Percentiles rank a stretch among this genome's conserved stretches.
Evolutionary conservation across 2,329 filamentous ascomycete genomes (phyloP).

Genomic region (Ceratocystis albifundus): DNA sequence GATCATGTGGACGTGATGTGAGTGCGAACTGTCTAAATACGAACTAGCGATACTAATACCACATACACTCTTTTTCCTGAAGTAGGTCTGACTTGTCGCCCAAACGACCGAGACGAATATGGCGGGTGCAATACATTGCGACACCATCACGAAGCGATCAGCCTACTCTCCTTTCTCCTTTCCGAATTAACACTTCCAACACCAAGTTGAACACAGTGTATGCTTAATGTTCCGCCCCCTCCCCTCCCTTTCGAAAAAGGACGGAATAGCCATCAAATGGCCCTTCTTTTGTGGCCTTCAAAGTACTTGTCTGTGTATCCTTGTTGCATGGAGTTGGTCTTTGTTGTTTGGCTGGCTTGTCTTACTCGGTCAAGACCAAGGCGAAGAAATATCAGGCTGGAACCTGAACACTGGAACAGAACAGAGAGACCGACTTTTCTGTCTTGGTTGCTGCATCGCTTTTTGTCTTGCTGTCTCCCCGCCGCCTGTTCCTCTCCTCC

Average conservation of each 20-base stretch:
- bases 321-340: background rate
- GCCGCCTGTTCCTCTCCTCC: background rate
- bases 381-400: background rate
- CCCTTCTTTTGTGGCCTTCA: background rate
- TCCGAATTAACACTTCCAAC: background rate
- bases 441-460: background rate
- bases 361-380: background rate
- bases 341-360: conserved; percentile 2
- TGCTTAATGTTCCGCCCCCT: background rate
- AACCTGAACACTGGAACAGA: background rate
- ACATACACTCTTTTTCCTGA: background rate
- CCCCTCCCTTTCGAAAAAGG: background rate
- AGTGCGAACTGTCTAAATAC: background rate
- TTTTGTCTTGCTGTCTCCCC: background rate
- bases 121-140: background rate
- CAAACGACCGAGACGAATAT: background rate
- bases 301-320: background rate
- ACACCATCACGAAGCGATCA: background rate
- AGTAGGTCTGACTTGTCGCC: background rate
- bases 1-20: background rate
- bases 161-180: background rate
- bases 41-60: background rate
- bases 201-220: background rate
- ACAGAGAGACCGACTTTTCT: background rate
- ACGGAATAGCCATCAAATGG: background rate